Conservation (phyloP, 2,329 filamentous ascomycete species). For the Teratosphaeria epicoccoides region DNA sequence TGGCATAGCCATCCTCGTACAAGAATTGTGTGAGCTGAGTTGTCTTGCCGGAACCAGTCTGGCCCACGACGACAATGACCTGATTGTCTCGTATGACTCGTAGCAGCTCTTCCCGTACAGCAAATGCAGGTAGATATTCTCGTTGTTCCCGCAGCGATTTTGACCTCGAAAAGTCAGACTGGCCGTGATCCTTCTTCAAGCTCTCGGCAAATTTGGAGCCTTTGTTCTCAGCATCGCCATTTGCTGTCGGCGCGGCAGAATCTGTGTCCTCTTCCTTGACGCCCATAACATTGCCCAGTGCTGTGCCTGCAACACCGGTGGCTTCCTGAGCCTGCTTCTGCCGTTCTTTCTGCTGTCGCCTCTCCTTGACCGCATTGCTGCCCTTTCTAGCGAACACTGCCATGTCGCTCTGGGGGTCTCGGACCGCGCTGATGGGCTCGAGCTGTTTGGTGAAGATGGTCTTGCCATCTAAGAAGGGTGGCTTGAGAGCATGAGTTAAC, state of each 20-base stretch:
- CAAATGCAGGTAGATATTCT: conserved; percentile 89
- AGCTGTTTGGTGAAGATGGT: conserved; percentile 96
- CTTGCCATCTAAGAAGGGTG: conserved; percentile 87
- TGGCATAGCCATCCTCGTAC: conserved; percentile 87
- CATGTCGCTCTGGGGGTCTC: conserved; percentile 95
- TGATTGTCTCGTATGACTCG: conserved; percentile 93
- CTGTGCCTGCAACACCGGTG: conserved; percentile 83
- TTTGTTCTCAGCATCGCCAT: conserved; percentile 52
- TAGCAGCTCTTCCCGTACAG: conserved; percentile 84
- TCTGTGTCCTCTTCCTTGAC: conserved; percentile 85
- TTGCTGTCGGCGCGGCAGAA: conserved; percentile 59
- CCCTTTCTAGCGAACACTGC: conserved; percentile 94
- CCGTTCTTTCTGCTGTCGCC: conserved; percentile 81
- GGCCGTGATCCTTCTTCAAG: conserved; percentile 72
- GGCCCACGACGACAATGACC: conserved; percentile 90
- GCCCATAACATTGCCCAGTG: conserved; percentile 88
- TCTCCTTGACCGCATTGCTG: conserved; percentile 83
- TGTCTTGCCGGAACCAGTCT: conserved; percentile 95
- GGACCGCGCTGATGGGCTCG: conserved; percentile 85
- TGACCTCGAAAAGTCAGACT: conserved; percentile 85
- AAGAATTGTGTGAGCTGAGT: conserved; percentile 95
- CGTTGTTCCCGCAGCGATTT: conserved; percentile 85
- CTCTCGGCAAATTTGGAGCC: conserved; percentile 79
- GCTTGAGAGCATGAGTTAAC: conserved; percentile 83
- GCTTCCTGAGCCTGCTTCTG: conserved; percentile 92